Conservation (phyloP, 2,329 filamentous ascomycete species). For the Pseudomassariella vexata region DNA sequence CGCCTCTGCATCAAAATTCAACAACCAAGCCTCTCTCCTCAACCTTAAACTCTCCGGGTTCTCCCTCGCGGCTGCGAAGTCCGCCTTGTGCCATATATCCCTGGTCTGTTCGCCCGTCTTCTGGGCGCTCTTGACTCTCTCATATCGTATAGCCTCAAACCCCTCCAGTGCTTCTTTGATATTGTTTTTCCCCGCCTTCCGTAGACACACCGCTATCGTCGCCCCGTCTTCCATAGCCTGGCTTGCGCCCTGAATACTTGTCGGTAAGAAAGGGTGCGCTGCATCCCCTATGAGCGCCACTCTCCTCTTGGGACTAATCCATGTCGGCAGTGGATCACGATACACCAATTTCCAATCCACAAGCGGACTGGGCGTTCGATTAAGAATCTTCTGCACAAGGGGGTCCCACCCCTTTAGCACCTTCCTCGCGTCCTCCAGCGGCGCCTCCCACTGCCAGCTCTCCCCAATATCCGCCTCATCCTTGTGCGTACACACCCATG, state of each 20-base stretch:
- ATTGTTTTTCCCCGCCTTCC: constrained; percentile 22
- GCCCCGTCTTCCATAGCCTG: constrained; percentile 45
- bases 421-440: constrained; percentile 29
- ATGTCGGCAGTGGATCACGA: constrained; percentile 32
- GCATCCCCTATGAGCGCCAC: constrained; percentile 42
- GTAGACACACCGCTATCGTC: constrained; percentile 37
- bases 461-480: constrained; percentile 23
- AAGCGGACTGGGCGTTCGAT: constrained; percentile 23
- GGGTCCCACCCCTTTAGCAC: constrained; percentile 24
- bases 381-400: constrained; percentile 34
- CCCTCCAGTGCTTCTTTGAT: constrained; percentile 34
- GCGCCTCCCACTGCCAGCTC: constrained; percentile 18
- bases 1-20: constrained; percentile 41
- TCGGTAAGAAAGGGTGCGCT: constrained; percentile 44
- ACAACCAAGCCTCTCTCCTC: constrained; percentile 40
- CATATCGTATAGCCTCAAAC: constrained; percentile 40
- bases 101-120: constrained; percentile 39
- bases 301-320: constrained; percentile 31
- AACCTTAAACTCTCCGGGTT: constrained; percentile 37
- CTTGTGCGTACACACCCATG: constrained; percentile 48
- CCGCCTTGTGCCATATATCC: constrained; percentile 46
- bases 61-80: constrained; percentile 38
- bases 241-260: constrained; percentile 39
- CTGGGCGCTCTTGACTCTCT: constrained; percentile 39
- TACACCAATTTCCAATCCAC: constrained; percentile 32